Evolutionary conservation across 345 rosid genomes (phyloP).

Genomic region (Salix caprea): DNA sequence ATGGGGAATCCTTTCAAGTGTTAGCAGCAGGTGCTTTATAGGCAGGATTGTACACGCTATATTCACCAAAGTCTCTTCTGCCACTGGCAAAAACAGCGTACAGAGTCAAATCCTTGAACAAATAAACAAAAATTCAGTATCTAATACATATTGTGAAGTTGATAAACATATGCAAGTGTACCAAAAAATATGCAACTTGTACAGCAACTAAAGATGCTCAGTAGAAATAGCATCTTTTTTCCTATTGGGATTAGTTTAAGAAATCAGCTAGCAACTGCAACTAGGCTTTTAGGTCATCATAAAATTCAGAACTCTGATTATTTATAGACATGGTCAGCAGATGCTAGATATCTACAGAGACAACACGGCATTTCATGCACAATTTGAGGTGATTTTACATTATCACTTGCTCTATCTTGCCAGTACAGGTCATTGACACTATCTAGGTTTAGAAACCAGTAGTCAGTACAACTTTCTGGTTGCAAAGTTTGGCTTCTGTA

Average conservation of each 20-base stretch:
- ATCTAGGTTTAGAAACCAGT: not conserved
- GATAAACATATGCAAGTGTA: not conserved
- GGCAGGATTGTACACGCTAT: constrained; percentile 75
- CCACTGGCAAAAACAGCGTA: constrained; percentile 62
- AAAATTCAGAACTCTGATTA: not conserved
- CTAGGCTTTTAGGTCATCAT: not conserved
- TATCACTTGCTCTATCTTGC: not conserved
- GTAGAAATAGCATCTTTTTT: not conserved
- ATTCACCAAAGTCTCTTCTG: constrained; percentile 84
- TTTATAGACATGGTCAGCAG: not conserved
- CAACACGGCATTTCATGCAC: not conserved
- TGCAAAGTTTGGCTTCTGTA: no score
- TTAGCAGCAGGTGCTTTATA: constrained; percentile 28
- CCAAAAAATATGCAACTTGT: not conserved
- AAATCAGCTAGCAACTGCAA: no score
- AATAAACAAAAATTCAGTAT: constrained; percentile 27
- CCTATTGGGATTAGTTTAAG: not conserved
- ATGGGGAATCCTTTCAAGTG: not conserved
- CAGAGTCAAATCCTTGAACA: constrained; percentile 50
- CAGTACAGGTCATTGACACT: not conserved
- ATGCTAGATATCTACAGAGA: not conserved
- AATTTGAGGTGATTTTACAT: not conserved
- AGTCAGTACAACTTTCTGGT: no score
- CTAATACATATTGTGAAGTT: not conserved
- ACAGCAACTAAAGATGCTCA: not conserved